These are phyloP conservation scores for Malassezia equina DNA, from an alignment of 1,284 basidiomycete genomes.

Conservation along the genomic window DNA sequence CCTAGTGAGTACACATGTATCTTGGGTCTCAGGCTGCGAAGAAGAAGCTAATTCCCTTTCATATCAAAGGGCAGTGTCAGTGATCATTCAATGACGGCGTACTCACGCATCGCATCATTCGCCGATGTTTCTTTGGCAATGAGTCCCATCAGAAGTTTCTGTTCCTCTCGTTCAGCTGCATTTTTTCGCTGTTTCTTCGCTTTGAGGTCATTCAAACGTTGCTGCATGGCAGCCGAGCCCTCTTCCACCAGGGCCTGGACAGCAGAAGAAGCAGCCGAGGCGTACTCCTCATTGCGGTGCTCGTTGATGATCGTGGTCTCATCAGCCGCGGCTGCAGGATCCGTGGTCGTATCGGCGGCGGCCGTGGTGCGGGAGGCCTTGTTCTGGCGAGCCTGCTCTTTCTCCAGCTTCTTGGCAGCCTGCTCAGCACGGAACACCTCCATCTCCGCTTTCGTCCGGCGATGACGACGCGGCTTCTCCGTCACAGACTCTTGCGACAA, in stretches of 20 bases:
- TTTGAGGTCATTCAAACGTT: slow-evolving; percentile 13
- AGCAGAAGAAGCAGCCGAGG: not conserved
- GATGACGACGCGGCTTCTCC: slow-evolving; percentile 11
- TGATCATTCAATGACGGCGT: not conserved
- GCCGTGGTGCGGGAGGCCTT: not conserved
- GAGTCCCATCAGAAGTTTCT: slow-evolving; percentile 12
- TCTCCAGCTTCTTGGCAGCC: slow-evolving; percentile 11
- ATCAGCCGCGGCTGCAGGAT: not conserved
- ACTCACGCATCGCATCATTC: slow-evolving; percentile 2
- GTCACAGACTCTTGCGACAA: not conserved
- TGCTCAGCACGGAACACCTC: slow-evolving; percentile 19
- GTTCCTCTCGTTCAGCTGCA: slow-evolving; percentile 15
- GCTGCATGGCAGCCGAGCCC: slow-evolving; percentile 10
- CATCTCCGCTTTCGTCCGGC: slow-evolving; percentile 19
- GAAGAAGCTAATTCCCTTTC: slow-evolving; percentile 6
- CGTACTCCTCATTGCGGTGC: slow-evolving; percentile 3
- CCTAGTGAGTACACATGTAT: not conserved
- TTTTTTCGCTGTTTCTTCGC: slow-evolving; percentile 19
- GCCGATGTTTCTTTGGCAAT: not conserved
- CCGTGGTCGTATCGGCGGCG: not conserved
- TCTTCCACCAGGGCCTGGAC: slow-evolving; percentile 1
- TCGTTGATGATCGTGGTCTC: slow-evolving; percentile 16
- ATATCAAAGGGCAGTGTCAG: slow-evolving; percentile 5
- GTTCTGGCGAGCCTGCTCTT: slow-evolving; percentile 4
- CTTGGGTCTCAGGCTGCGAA: not conserved